Evolutionary conservation across 148 eudicot genomes (phyloP), one percentile per base, ranked within the genome.

Genomic region (Rhododendron mucronatum): DNA sequence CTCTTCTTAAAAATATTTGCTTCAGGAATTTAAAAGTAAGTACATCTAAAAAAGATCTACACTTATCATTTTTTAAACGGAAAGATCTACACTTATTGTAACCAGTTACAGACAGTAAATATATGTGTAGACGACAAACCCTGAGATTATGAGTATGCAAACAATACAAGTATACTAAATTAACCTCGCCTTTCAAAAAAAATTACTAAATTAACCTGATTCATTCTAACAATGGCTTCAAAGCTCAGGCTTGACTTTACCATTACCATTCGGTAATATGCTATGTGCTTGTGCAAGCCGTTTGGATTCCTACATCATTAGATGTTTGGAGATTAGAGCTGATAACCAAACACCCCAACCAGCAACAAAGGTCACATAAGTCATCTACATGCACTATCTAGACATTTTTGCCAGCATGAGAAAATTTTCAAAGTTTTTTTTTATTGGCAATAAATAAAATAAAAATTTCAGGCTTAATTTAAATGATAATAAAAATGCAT

Each of bases 171-270:
- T 26, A 76, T 26, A 30, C 45, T 39, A 59, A 11, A 23, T 53
- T n/a, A 48, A 48, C 53, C 53, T 48, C 44, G 44, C 44, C 44
- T 41, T 41, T 41, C 44, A 41, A 41, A 41, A 41, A 41, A 41
- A 5, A 41, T 41, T 41, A 41, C 44, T 41, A 41, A 14, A 53
- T 16, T 4, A 51, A 67, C 86, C 85, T 76, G 65, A 69, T 65
- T 47, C 16, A 28, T 84, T 37, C 61, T 63, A 61, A 73, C 44
- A 41, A 15, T 26, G 69, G 73, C 41, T 45, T 89, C 91, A 93
- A 18, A 86, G 89, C 90, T 94, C 94, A 50, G 88, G 85, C 90
- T 92, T 94, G 71, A 94, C 93, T 89, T 93, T 95, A 78, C 91
- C 86, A 73, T 93, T 93, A 50, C 97, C 95, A 84, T 94, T 94